Evolutionary conservation across 768 basidiomycete genomes (phyloP).

Genomic region (Leucocoprinus leucothites): DNA sequence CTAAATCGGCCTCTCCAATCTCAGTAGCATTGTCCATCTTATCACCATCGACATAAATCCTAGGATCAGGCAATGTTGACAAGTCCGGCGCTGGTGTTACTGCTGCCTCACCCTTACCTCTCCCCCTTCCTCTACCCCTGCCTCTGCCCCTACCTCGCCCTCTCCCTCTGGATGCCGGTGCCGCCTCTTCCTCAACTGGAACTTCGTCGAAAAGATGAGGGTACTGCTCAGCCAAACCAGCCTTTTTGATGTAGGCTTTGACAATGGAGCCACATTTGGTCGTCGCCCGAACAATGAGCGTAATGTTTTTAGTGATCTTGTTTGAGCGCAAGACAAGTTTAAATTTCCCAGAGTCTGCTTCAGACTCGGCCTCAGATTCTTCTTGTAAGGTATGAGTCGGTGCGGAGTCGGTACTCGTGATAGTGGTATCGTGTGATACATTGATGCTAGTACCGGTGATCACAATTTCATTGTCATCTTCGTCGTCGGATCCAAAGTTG

Average conservation of each 20-base stretch:
- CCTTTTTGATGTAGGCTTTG: slow-evolving; percentile 69
- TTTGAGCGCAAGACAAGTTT: slow-evolving; percentile 65
- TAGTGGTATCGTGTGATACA: slow-evolving; percentile 1
- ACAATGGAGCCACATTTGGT: slow-evolving; percentile 78
- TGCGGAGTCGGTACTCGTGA: slow-evolving; percentile 10
- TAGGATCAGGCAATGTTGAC: slow-evolving; percentile 37
- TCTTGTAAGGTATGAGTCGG: slow-evolving; percentile 16
- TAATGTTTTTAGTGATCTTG: slow-evolving; percentile 47
- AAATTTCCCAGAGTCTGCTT: slow-evolving; percentile 52
- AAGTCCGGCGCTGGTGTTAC: slow-evolving; percentile 10
- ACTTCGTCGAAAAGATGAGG: slow-evolving; percentile 28
- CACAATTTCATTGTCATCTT: slow-evolving; percentile 4
- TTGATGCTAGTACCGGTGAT: neutral
- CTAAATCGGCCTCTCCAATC: slow-evolving; percentile 68
- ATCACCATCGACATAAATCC: slow-evolving; percentile 68
- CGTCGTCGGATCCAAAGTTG: slow-evolving; percentile 23
- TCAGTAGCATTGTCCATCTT: slow-evolving; percentile 54
- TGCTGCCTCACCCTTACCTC: slow-evolving; percentile 23
- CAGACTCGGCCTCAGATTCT: slow-evolving; percentile 38
- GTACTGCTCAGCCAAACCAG: slow-evolving; percentile 57
- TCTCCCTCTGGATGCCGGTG: slow-evolving; percentile 13
- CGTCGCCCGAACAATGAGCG: slow-evolving; percentile 66
- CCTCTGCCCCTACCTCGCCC: slow-evolving; percentile 5
- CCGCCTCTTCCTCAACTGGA: slow-evolving; percentile 10
- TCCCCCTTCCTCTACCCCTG: slow-evolving; percentile 10